phyloP scores from a whole-genome alignment of 805 yeast genomes.

The Barnettozyma sucrosica region DNA sequence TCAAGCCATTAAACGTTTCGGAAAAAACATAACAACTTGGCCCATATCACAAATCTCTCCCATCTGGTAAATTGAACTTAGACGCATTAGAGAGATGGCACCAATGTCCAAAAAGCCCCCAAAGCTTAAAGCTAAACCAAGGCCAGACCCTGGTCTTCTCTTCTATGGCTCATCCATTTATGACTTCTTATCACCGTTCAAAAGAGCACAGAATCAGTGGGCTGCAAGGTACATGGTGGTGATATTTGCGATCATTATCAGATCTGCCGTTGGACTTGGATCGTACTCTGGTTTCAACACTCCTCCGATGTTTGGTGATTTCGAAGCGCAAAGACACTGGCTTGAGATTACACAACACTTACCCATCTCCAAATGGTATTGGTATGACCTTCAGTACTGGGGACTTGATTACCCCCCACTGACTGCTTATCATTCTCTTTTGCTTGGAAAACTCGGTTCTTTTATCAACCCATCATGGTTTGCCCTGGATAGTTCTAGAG shows the following conservation, averaged over 20 bases:
- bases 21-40: too few species aligned
- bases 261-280: conserved; percentile 87
- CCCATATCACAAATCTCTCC: too few species aligned
- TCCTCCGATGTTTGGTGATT: conserved; percentile 89
- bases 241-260: conserved; percentile 64
- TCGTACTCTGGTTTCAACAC: conserved; percentile 68
- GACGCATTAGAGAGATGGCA: not conserved
- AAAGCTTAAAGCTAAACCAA: not conserved
- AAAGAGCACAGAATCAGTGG: conserved; percentile 85
- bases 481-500: conserved; percentile 64
- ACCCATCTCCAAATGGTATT: conserved; percentile 79
- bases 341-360: conserved; percentile 79
- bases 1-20: too few species aligned
- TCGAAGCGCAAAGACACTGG: conserved; percentile 99
- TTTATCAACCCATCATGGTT: conserved; percentile 71
- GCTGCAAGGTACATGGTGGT: conserved; percentile 74
- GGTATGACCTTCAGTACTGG: conserved; percentile 87
- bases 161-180: conserved; percentile 62
- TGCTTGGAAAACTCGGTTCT: conserved; percentile 68
- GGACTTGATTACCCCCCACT: conserved; percentile 96
- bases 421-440: conserved; percentile 88
- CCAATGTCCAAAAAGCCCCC: conserved; percentile 1
- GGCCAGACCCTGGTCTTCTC: conserved; percentile 12
- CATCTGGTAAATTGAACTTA: not conserved
- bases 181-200: conserved; percentile 73